Conservation (phyloP, 106 monocot genomes). For the Alisma plantagoaquatica region DNA sequence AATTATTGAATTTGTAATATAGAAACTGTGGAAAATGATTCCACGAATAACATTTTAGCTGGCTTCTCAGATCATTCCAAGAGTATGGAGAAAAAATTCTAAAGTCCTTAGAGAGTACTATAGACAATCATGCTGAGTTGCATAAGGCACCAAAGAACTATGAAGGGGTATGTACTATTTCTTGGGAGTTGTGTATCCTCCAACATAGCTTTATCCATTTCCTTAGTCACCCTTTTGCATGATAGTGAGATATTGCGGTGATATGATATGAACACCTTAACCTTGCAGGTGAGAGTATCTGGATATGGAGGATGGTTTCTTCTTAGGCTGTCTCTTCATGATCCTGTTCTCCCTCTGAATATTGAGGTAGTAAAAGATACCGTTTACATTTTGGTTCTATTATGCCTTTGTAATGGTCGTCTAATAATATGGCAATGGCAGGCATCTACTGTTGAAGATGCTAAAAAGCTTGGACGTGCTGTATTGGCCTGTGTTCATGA, state of each 20-base stretch:
- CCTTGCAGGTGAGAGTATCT: slow-evolving; percentile 72
- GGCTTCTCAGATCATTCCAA: slow-evolving; percentile 64
- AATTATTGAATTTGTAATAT: background rate
- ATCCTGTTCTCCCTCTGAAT: slow-evolving; percentile 96
- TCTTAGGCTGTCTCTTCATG: slow-evolving; percentile 85
- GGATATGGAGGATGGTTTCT: slow-evolving; percentile 98
- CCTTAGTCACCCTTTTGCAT: background rate
- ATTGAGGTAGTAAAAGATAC: slow-evolving; percentile 51
- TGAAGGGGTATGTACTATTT: slow-evolving; percentile 66
- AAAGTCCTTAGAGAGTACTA: slow-evolving; percentile 50
- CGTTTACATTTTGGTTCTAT: background rate
- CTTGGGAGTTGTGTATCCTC: background rate
- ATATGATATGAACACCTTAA: background rate
- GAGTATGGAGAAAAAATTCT: slow-evolving; percentile 83
- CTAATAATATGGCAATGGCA: slow-evolving; percentile 6
- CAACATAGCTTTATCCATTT: background rate
- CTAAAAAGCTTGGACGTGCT: slow-evolving; percentile 54
- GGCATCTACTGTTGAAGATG: slow-evolving; percentile 83
- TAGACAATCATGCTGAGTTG: slow-evolving; percentile 43
- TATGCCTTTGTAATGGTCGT: background rate
- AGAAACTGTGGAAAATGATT: no score
- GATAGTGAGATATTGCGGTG: background rate
- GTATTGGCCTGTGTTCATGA: slow-evolving; percentile 56
- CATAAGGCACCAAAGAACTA: slow-evolving; percentile 68
- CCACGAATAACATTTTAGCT: no score